Evolutionary conservation across 176 grass and related monocot species (phyloP), one percentile per base, ranked within the genome.

Genomic region (Triticum timopheevii): DNA sequence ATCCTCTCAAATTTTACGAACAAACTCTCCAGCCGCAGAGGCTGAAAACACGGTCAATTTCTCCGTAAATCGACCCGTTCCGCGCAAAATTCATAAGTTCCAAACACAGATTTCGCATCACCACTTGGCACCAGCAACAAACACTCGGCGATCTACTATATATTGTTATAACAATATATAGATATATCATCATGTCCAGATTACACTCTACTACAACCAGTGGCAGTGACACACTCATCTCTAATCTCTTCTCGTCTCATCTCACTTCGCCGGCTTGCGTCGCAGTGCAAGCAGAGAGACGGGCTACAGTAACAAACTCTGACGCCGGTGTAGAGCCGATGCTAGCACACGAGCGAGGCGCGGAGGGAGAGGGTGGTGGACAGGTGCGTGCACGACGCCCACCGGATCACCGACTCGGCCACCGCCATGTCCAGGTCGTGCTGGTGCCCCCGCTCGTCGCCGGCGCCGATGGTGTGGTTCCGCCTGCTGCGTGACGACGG

Each of bases 381-480:
- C 17, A 94, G 66, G 31, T 87, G 61, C 10, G 97, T 94, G 92
- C 97, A 99, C n/a, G 97, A 98, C 8, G 92, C 90, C 97, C 97
- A 98, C 17, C 94, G 88, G 61, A 98, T 96, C 25, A 98, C 89
- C 7, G 94, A 98, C 90, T 99, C 97, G 0, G 97, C 77, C 28
- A 93, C 94, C 40, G 77, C 65, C 80, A 78, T 66, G 45, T 98
- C 94, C 75, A 96, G 88, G 77, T 20, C 42, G 0, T 93, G 89
- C 76, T 93, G 73, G 25, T 94, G 89, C 76, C 88, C 94, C 17
- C 85, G 63, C 72, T 91, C 84, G 6, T 91, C 84, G 8, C 94
- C 82, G 6, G 91, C 85, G 0, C 92, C 97, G 1, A 99, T 94
- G 2, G 92, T 96, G 87, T 94, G 94, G 77, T 99, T 94, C 76